Conservation (phyloP, 106 monocot genomes). For the Phalaenopsis equestris region DNA sequence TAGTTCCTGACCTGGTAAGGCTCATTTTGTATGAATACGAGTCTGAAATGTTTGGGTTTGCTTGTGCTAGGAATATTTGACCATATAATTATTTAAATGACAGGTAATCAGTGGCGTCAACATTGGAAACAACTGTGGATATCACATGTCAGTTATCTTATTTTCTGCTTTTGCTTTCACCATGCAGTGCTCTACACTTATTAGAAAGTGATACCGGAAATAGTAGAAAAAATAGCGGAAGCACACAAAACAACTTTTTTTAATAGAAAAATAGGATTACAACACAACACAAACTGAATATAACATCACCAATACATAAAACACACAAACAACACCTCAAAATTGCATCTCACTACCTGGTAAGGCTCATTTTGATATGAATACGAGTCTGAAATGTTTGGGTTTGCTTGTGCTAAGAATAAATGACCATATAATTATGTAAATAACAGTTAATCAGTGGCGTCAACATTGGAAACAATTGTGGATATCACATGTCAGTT, state of each 20-base stretch:
- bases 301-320: too few species aligned
- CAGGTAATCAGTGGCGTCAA: conserved; percentile 96
- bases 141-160: conserved; percentile 65
- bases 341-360: conserved; percentile 32
- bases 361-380: conserved; percentile 18
- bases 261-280: too few species aligned
- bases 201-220: neutral
- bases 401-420: neutral
- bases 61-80: neutral
- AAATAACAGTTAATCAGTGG: conserved; percentile 80
- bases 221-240: too few species aligned
- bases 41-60: neutral
- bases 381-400: neutral
- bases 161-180: neutral
- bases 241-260: too few species aligned
- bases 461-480: conserved; percentile 85
- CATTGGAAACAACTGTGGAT: conserved; percentile 83
- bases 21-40: conserved; percentile 2
- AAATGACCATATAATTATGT: conserved; percentile 13
- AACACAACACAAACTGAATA: too few species aligned
- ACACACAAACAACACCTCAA: too few species aligned
- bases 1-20: conserved; percentile 76
- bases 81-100: conserved; percentile 17
- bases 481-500: conserved; percentile 86
- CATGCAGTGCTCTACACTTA: neutral